A percentile compares a stretch with the other conserved stretches of the same genome.
These are phyloP conservation scores for Nothopassalora personata DNA, from an alignment of 2,329 filamentous ascomycete species.

Conservation along the genomic window DNA sequence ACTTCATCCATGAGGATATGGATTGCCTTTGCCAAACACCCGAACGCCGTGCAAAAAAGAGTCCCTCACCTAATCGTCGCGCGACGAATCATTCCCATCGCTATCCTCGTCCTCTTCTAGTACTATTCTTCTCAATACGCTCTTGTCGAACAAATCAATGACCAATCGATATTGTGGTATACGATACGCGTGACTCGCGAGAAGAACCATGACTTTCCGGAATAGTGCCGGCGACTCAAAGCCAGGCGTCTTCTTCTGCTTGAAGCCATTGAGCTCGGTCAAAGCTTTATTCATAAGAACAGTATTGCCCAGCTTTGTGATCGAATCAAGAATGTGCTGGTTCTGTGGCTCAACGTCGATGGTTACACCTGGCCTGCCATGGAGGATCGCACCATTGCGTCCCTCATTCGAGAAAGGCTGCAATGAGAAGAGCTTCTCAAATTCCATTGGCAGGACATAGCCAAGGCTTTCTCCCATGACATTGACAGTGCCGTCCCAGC, in stretches of 20 bases:
- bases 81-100: conserved; percentile 30
- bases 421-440: conserved; percentile 73
- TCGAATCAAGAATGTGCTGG: conserved; percentile 72
- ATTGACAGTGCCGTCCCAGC: conserved; percentile 90
- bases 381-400: conserved; percentile 12
- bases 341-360: conserved; percentile 53
- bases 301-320: conserved; percentile 86
- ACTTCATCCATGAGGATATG: neutral
- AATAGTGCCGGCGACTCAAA: conserved; percentile 77
- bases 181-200: conserved; percentile 86
- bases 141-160: conserved; percentile 90
- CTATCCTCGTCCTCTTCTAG: conserved; percentile 61
- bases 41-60: neutral
- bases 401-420: conserved; percentile 11
- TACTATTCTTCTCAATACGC: conserved; percentile 76
- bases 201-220: conserved; percentile 73
- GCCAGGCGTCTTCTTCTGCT: conserved; percentile 60
- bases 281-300: conserved; percentile 86
- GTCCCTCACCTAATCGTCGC: neutral
- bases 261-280: conserved; percentile 61
- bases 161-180: conserved; percentile 83
- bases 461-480: conserved; percentile 76
- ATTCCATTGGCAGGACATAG: conserved; percentile 75
- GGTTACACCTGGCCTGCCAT: conserved; percentile 14
- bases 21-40: neutral